Percentiles rank a stretch among this genome's conserved stretches.
These are phyloP conservation scores for Xylariaceae sp. DNA, from an alignment of 2,329 filamentous ascomycete species.

Conservation along the genomic window DNA sequence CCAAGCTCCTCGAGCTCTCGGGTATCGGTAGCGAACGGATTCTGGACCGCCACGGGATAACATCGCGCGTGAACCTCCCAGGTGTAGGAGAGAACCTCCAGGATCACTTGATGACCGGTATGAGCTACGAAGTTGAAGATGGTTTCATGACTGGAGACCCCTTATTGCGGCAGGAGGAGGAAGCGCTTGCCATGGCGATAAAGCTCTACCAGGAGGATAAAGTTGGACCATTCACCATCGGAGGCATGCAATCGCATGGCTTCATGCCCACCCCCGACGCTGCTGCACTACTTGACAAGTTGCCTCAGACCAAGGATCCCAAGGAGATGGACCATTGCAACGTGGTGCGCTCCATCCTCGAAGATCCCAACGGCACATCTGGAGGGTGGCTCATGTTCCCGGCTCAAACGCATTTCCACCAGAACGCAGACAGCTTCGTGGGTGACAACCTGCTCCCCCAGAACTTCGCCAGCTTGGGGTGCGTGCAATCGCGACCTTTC, in stretches of 20 bases:
- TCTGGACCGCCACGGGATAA: slow-evolving; percentile 4
- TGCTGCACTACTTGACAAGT: no score
- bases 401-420: no score
- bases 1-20: slow-evolving; percentile 34
- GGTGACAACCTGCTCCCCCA: no score
- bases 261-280: no score
- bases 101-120: slow-evolving; percentile 13
- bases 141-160: slow-evolving; percentile 11
- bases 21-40: slow-evolving; percentile 21
- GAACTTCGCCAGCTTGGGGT: no score
- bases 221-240: slow-evolving; percentile 8
- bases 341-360: no score
- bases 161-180: slow-evolving; percentile 4
- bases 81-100: slow-evolving; percentile 19
- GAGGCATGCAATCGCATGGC: slow-evolving; percentile 10
- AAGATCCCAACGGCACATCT: no score
- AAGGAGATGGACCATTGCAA: no score
- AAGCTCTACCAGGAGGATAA: slow-evolving; percentile 6
- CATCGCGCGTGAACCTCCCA: slow-evolving; percentile 9
- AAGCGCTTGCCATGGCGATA: slow-evolving; percentile 8
- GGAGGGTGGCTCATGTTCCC: no score
- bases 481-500: no score
- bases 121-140: slow-evolving; percentile 9
- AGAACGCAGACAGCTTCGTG: no score
- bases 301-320: no score